Evolutionary conservation across 345 rosid genomes (phyloP).

Genomic region (Heritiera fomes): DNA sequence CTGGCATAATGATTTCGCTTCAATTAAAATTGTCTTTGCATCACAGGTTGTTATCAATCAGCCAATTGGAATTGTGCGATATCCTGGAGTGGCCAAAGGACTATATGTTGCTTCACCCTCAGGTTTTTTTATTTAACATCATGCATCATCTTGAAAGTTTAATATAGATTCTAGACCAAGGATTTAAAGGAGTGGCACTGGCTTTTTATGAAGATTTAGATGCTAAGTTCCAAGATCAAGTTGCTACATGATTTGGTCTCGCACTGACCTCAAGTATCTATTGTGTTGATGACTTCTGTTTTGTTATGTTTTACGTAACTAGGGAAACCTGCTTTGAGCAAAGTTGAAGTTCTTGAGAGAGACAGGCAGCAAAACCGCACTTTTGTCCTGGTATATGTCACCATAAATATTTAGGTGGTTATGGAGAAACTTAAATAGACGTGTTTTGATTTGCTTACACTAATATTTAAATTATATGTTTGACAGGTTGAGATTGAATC

Average conservation of each 20-base stretch:
- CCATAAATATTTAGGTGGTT: neutral
- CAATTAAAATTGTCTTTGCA: conserved; percentile 13
- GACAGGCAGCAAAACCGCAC: conserved; percentile 49
- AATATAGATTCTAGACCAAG: neutral
- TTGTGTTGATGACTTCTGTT: neutral
- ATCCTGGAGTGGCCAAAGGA: conserved; percentile 88
- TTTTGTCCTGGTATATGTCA: conserved; percentile 57
- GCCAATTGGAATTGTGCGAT: conserved; percentile 69
- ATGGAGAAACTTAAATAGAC: neutral
- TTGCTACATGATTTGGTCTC: neutral
- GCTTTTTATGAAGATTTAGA: neutral
- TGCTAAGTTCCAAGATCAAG: neutral
- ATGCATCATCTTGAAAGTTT: neutral
- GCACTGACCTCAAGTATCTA: neutral
- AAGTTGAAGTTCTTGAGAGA: conserved; percentile 73
- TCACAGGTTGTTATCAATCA: conserved; percentile 62
- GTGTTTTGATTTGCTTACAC: conserved; percentile 3
- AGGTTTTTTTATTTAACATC: conserved; percentile 13
- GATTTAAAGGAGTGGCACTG: neutral
- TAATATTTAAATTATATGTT: conserved; percentile 4
- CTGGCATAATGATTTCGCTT: neutral
- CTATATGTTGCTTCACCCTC: conserved; percentile 76
- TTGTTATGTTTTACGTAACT: conserved; percentile 12
- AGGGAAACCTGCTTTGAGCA: conserved; percentile 82
- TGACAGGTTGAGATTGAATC: conserved; percentile 84